A percentile compares a stretch with the other conserved stretches of the same genome.
These are phyloP conservation scores for Kodamaea kakaduensis DNA, from an alignment of 805 yeast species.

Conservation along the genomic window DNA sequence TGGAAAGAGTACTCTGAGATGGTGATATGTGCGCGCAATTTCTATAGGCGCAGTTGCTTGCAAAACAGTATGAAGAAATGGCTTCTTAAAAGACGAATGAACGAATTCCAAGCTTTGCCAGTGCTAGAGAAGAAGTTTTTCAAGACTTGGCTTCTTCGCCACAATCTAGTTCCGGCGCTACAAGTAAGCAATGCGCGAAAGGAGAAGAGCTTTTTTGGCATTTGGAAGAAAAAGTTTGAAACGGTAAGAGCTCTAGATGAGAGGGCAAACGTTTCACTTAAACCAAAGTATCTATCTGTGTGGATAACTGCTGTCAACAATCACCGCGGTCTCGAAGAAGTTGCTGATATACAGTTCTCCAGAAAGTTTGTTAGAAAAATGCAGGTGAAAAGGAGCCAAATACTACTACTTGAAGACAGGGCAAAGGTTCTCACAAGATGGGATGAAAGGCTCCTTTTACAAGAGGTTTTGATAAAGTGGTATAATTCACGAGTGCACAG, in stretches of 20 bases:
- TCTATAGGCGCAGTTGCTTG: neutral
- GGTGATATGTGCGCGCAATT: neutral
- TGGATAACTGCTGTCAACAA: constrained; percentile 8
- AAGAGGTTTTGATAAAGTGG: constrained; percentile 19
- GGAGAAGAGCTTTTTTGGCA: too few species aligned
- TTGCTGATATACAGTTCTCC: constrained; percentile 20
- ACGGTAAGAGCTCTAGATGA: too few species aligned
- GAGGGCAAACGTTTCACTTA: neutral
- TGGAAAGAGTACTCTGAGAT: neutral
- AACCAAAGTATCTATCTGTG: constrained; percentile 1
- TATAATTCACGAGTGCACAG: constrained; percentile 15
- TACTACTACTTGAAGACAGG: neutral
- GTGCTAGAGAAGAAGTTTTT: neutral
- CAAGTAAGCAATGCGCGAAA: too few species aligned
- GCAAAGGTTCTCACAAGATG: neutral
- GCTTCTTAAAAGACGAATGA: neutral
- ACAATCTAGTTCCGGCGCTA: too few species aligned
- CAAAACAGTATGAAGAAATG: neutral
- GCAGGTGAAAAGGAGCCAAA: neutral
- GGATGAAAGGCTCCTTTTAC: neutral
- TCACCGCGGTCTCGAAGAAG: constrained; percentile 8
- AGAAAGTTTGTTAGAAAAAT: constrained; percentile 17
- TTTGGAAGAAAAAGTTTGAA: too few species aligned
- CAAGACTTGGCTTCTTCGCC: neutral
- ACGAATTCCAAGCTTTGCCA: neutral